These are phyloP conservation scores for Mucor indicus DNA, from an alignment of 371 early-diverging fungal species.

Conservation along the genomic window DNA sequence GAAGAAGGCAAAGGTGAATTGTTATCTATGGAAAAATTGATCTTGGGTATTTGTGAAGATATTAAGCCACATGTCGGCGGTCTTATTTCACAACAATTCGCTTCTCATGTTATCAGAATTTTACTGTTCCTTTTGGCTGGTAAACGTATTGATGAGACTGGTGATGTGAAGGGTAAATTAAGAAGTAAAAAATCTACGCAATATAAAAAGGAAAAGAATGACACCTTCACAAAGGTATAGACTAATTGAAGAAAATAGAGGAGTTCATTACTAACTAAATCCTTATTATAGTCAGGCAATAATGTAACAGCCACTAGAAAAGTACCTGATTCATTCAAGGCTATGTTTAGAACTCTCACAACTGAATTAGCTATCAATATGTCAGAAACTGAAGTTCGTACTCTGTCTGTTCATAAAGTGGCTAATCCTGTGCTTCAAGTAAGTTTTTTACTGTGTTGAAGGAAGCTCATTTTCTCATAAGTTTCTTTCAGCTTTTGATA, in stretches of 20 bases:
- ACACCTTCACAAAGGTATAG: constrained; percentile 33
- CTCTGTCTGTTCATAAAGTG: constrained; percentile 61
- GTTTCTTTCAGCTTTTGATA: constrained; percentile 37
- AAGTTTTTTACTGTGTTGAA: not conserved
- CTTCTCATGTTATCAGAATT: constrained; percentile 73
- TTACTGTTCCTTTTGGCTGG: constrained; percentile 70
- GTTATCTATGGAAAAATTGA: constrained; percentile 64
- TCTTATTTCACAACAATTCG: constrained; percentile 72
- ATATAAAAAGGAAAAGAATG: constrained; percentile 67
- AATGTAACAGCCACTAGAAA: constrained; percentile 40
- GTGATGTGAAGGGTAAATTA: constrained; percentile 48
- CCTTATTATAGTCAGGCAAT: constrained; percentile 13
- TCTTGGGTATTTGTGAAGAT: constrained; percentile 61
- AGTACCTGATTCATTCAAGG: constrained; percentile 63
- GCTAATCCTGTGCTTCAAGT: constrained; percentile 80
- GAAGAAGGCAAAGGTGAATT: constrained; percentile 42
- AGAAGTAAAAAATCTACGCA: constrained; percentile 63
- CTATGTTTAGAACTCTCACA: constrained; percentile 56
- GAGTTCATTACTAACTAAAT: not conserved
- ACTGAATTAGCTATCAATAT: constrained; percentile 52
- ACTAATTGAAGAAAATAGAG: not conserved
- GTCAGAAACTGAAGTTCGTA: constrained; percentile 57
- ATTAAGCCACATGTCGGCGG: constrained; percentile 63
- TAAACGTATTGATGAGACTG: constrained; percentile 55
- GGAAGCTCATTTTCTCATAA: not conserved